Conservation (phyloP, 352 stramenopile species). For the Phytopythium helicoides region DNA sequence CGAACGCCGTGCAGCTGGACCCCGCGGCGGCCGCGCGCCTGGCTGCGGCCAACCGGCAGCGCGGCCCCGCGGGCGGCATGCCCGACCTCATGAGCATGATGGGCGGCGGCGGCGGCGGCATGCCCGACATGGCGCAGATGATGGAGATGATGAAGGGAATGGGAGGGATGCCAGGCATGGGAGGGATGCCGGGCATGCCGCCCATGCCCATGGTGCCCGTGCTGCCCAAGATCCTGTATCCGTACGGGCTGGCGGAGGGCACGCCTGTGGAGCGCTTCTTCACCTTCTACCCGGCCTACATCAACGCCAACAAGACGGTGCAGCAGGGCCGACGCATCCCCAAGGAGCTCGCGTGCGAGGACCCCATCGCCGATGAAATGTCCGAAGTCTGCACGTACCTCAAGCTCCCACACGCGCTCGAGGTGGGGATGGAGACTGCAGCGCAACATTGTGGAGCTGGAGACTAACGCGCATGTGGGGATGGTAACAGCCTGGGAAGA, state of each 20-base stretch:
- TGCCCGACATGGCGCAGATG: constrained; percentile 61
- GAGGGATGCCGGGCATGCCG: constrained; percentile 36
- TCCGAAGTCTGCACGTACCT: constrained; percentile 82
- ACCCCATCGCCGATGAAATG: constrained; percentile 78
- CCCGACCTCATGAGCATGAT: constrained; percentile 61
- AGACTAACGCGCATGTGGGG: too few relatives aligned
- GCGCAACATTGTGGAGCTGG: too few relatives aligned
- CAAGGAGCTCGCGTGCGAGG: constrained; percentile 63
- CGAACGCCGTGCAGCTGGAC: constrained; percentile 58
- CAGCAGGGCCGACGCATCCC: constrained; percentile 71
- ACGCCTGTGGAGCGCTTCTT: constrained; percentile 53
- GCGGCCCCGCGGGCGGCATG: constrained; percentile 28
- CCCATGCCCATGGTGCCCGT: constrained; percentile 47
- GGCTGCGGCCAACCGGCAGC: constrained; percentile 19
- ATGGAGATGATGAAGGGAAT: constrained; percentile 40
- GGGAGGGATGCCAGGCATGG: constrained; percentile 41
- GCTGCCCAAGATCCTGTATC: constrained; percentile 67
- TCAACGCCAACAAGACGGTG: constrained; percentile 82
- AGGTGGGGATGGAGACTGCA: too few relatives aligned
- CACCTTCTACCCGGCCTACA: constrained; percentile 88
- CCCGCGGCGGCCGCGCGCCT: constrained; percentile 11
- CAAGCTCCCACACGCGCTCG: constrained; percentile 76
- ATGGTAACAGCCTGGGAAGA: constrained; percentile 53
- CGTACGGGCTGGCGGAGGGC: constrained; percentile 57
- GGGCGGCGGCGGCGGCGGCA: constrained; percentile 40